Conservation (phyloP, 768 basidiomycete species). For the Russula sp. region DNA sequence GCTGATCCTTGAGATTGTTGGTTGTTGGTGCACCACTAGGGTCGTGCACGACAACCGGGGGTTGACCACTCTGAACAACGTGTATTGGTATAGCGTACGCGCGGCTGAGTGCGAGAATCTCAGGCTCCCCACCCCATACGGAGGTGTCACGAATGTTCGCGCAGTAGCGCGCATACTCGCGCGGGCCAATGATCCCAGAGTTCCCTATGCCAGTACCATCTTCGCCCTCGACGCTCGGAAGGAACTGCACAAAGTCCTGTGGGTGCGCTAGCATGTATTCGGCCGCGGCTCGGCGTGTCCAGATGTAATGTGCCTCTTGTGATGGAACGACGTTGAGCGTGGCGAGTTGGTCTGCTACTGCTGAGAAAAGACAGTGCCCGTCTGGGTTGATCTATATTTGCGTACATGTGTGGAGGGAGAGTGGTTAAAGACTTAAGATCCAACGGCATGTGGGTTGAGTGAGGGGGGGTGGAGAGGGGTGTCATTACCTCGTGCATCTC, state of each 20-base stretch:
- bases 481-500: conserved; percentile 59
- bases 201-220: conserved; percentile 62
- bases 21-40: conserved; percentile 44
- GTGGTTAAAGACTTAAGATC: background rate
- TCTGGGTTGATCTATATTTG: conserved; percentile 86
- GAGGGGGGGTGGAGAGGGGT: background rate
- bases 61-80: conserved; percentile 80
- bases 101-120: conserved; percentile 85
- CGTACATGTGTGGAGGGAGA: background rate
- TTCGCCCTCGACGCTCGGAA: conserved; percentile 71
- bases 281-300: conserved; percentile 67
- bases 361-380: conserved; percentile 94
- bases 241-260: conserved; percentile 91
- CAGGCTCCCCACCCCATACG: conserved; percentile 98
- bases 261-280: conserved; percentile 77
- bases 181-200: conserved; percentile 66
- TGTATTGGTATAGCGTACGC: conserved; percentile 83
- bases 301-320: conserved; percentile 55
- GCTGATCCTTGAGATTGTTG: conserved; percentile 39
- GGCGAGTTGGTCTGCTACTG: conserved; percentile 86
- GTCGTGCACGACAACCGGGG: conserved; percentile 80
- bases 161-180: conserved; percentile 74
- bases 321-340: conserved; percentile 65
- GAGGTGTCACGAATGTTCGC: conserved; percentile 72
- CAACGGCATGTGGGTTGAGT: background rate